A percentile compares a stretch with the other conserved stretches of the same genome.
Evolutionary conservation across 129 eudicot species (phyloP).

Genomic region (sunflower (Helianthus annuus)): HanXRQr2.0-SUNRISE NC_035446.2:167694103-167694602

Average conservation of each 20-base stretch:
- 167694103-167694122: too few species aligned
- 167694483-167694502: conserved; percentile 5
- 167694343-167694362: conserved; percentile 40
- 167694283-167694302: conserved; percentile 38
- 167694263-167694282: conserved; percentile 49
- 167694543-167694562: conserved; percentile 45
- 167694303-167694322: conserved; percentile 40
- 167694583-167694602: conserved; percentile 42
- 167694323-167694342: conserved; percentile 42
- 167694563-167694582: conserved; percentile 42
- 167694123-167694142: too few species aligned
- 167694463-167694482: conserved; percentile 23
- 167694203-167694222: too few species aligned
- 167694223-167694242: not conserved
- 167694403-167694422: conserved; percentile 34
- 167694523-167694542: conserved; percentile 42
- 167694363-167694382: conserved; percentile 42
- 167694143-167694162: too few species aligned
- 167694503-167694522: conserved; percentile 21
- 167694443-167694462: conserved; percentile 37
- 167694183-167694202: too few species aligned
- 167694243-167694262: conserved; percentile 56
- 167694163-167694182: too few species aligned
- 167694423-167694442: conserved; percentile 40
- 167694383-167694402: conserved; percentile 42